Conservation (phyloP, 768 basidiomycete genomes). For the Lactarius evosmus region DNA sequence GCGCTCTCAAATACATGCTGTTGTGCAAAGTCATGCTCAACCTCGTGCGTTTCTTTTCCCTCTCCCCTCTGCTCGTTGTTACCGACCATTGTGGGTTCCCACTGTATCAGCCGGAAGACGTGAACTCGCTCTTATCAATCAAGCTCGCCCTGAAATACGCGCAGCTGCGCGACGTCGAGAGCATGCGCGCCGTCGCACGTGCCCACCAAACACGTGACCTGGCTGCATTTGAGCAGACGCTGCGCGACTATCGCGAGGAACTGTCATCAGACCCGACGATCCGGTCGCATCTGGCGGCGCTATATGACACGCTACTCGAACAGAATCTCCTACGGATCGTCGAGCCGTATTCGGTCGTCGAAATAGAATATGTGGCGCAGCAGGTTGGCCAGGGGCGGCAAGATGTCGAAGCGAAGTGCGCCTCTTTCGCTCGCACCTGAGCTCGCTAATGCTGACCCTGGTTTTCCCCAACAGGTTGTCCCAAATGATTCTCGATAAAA, state of each 20-base stretch:
- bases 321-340: conserved; percentile 95
- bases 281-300: conserved; percentile 85
- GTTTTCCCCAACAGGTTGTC: conserved; percentile 57
- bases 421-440: conserved; percentile 20
- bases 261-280: conserved; percentile 95
- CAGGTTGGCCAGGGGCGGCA: conserved; percentile 84
- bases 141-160: conserved; percentile 89
- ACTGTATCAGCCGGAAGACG: conserved; percentile 81
- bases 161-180: conserved; percentile 84
- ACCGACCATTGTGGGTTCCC: conserved; percentile 3
- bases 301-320: conserved; percentile 95
- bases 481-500: conserved; percentile 97
- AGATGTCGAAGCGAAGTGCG: conserved; percentile 88
- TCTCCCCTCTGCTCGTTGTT: neutral
- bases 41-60: conserved; percentile 52
- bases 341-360: conserved; percentile 92
- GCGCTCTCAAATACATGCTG: conserved; percentile 95
- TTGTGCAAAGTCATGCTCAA: conserved; percentile 98
- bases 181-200: conserved; percentile 91
- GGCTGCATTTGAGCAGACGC: conserved; percentile 81
- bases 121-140: conserved; percentile 77
- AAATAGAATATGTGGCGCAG: conserved; percentile 84
- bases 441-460: neutral
- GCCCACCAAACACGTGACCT: conserved; percentile 93
- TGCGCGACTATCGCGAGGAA: conserved; percentile 86